Evolutionary conservation across 164 flowering plant genomes (phyloP).

Genomic region (Vitis labrusca): DNA sequence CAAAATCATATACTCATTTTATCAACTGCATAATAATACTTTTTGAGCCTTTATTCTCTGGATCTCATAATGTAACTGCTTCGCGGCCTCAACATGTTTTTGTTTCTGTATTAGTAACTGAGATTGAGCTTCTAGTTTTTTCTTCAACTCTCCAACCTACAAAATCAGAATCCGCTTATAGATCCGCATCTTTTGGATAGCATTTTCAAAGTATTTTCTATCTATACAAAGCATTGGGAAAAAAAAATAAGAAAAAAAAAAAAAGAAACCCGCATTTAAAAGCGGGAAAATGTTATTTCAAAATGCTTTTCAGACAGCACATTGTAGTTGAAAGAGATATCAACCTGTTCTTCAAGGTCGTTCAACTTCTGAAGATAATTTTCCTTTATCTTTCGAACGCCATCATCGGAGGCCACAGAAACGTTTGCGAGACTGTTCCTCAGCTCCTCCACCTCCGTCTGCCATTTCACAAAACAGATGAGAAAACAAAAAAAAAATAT

Average conservation of each 20-base stretch:
- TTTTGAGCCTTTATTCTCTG: constrained; percentile 81
- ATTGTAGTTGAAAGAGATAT: neutral
- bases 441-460: constrained; percentile 84
- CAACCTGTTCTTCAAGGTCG: constrained; percentile 72
- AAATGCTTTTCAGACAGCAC: neutral
- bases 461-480: constrained; percentile 17
- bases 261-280: neutral
- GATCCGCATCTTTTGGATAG: neutral
- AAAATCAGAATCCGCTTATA: constrained; percentile 4
- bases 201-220: too few relatives aligned
- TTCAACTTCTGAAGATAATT: constrained; percentile 71
- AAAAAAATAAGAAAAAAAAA: too few relatives aligned
- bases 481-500: neutral
- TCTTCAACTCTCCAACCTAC: constrained; percentile 77
- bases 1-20: neutral
- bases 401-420: constrained; percentile 53
- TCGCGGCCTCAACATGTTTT: constrained; percentile 65
- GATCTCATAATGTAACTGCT: constrained; percentile 68
- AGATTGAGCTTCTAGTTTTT: constrained; percentile 74
- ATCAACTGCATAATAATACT: constrained; percentile 35
- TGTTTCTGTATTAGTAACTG: constrained; percentile 68
- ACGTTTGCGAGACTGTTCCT: constrained; percentile 48
- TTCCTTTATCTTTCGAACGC: constrained; percentile 67
- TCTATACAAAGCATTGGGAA: too few relatives aligned
- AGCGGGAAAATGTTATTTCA: neutral